Percentiles rank a stretch among this genome's conserved stretches.
phyloP scores from a whole-genome alignment of 148 eudicot genomes.

The Chenopodium formosanum region DNA sequence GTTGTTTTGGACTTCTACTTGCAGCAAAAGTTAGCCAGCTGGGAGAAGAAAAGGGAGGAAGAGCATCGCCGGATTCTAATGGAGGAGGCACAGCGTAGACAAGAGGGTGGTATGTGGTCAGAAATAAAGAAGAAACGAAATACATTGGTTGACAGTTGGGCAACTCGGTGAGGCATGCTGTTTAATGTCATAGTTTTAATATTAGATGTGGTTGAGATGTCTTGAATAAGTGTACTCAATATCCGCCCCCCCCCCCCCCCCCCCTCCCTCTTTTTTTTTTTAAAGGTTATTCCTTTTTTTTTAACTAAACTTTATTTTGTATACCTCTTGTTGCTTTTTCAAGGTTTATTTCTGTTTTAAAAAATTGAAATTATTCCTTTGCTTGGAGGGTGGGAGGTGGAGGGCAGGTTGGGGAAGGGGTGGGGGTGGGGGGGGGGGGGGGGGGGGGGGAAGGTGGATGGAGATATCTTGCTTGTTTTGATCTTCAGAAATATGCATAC shows the following conservation, averaged over 20 bases:
- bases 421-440: too few relatives aligned
- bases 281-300: too few relatives aligned
- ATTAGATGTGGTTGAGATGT: neutral
- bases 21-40: slow-evolving; percentile 59
- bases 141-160: slow-evolving; percentile 44
- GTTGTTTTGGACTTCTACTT: slow-evolving; percentile 11
- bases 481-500: too few relatives aligned
- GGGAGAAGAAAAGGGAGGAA: slow-evolving; percentile 71
- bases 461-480: too few relatives aligned
- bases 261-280: neutral
- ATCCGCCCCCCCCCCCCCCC: neutral
- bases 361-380: too few relatives aligned
- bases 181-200: neutral
- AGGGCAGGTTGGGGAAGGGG: too few relatives aligned
- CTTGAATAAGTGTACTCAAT: neutral
- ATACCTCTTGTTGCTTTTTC: too few relatives aligned
- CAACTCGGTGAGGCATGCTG: slow-evolving; percentile 48
- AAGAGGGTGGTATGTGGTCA: slow-evolving; percentile 48
- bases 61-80: slow-evolving; percentile 62
- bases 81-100: slow-evolving; percentile 79
- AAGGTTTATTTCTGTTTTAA: too few relatives aligned
- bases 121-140: slow-evolving; percentile 49
- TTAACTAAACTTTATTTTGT: too few relatives aligned
- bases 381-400: too few relatives aligned
- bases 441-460: too few relatives aligned